A percentile compares a stretch with the other conserved stretches of the same genome.
These are phyloP conservation scores for Nannizziopsis arthrosporioides DNA, from an alignment of 2,329 filamentous ascomycete species.

Conservation along the genomic window DNA sequence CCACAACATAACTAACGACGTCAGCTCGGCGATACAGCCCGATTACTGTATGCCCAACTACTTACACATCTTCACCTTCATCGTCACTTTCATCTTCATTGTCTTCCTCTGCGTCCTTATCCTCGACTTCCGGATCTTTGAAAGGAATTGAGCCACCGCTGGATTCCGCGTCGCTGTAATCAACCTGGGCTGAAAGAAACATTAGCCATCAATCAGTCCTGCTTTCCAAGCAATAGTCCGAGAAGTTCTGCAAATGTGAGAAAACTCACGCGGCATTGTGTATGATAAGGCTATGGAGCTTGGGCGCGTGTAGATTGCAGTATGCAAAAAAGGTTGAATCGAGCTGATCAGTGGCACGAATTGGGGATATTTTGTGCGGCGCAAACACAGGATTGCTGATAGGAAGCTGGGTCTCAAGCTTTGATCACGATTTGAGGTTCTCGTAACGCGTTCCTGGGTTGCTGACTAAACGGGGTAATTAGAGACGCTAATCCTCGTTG, in stretches of 20 bases:
- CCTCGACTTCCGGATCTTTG: constrained; percentile 19
- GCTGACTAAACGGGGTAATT: background rate
- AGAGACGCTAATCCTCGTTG: background rate
- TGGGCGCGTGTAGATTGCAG: background rate
- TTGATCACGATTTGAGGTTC: background rate
- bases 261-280: constrained; percentile 34
- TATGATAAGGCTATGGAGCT: constrained; percentile 13
- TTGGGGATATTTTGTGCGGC: background rate
- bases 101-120: constrained; percentile 12
- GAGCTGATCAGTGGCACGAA: no score
- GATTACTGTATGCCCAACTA: background rate
- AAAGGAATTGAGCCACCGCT: constrained; percentile 30
- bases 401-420: background rate
- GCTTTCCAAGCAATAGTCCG: background rate
- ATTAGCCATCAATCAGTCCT: background rate
- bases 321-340: background rate
- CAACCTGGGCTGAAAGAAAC: constrained; percentile 3
- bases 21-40: background rate
- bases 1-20: constrained; percentile 30
- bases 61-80: constrained; percentile 29
- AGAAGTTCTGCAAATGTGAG: background rate
- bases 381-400: background rate
- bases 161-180: constrained; percentile 23
- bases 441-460: background rate
- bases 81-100: constrained; percentile 22